Base-by-base conservation (phyloP, 352 stramenopile genomes). In the Peronospora tabacina region DNA sequence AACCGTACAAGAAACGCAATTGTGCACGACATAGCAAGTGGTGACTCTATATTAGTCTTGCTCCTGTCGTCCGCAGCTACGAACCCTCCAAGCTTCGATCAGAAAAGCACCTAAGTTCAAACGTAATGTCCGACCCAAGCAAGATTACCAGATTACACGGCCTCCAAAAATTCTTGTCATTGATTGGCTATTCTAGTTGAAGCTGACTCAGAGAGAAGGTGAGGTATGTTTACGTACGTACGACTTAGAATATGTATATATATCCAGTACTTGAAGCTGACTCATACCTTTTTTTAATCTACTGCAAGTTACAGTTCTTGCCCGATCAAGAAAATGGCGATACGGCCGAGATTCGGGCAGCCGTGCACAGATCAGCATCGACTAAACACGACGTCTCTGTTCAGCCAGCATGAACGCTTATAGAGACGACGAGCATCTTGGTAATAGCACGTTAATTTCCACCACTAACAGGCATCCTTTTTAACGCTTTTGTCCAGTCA, bases 361-460 rank as follows among this genome's bases (percentile, higher is more conserved):
- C 70, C 76, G 4, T 22, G 79, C 55, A n/a, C 68, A 79, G 47
- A 87, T 85, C 44, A 67, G 69, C 33, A 77, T 87, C 24, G 66
- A 47, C 30, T 19, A 63, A 47, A 19, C 28, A 5, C 19, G 9
- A 28, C 29, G 30, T 34, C 22, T 22, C 19, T 22, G 24, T 29
- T 7, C 7, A 3, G 24, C 3, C 24, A 29, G 7, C 4, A 29
- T 29, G 24, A 6, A 30, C 20, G 20, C 16, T 20, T 1, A 16
- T n/a, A n/a, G n/a, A 29, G 34, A 22, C 26, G 16, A 17, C 19
- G 39, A 61, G 33, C 33, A 33, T 19, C 34, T 32, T 37, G 15
- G n/a, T 10, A 17, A 12, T 22, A 38, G 33, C n/a, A 20, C 22
- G 33, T 12, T 38, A 32, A 9, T 38, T 38, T 38, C 33, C n/a